phyloP scores from a whole-genome alignment of 1,284 basidiomycete species.

The Cryptococcus sp. region DNA sequence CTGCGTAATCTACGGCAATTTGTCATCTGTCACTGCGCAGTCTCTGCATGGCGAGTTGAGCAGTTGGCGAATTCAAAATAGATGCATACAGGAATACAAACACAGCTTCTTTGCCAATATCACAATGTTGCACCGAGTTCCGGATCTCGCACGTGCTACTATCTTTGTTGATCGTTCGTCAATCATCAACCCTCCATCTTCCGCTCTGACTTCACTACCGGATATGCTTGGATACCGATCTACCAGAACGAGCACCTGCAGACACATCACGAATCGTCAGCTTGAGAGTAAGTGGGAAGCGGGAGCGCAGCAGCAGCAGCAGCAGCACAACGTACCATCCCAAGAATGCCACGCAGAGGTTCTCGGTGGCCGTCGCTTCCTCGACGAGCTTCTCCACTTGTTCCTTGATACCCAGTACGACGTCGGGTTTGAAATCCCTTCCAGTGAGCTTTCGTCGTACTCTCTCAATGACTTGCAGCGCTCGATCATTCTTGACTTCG shows the following conservation, averaged over 20 bases:
- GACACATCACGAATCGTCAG: background rate
- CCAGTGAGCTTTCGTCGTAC: conserved; percentile 92
- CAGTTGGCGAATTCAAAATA: background rate
- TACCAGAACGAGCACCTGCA: conserved; percentile 46
- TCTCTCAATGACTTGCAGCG: conserved; percentile 85
- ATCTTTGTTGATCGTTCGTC: background rate
- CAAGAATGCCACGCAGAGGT: conserved; percentile 92
- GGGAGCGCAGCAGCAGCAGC: background rate
- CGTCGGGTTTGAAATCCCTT: conserved; percentile 84
- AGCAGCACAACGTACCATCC: conserved; percentile 67
- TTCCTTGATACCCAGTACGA: conserved; percentile 67
- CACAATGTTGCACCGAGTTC: background rate
- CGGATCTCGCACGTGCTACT: background rate
- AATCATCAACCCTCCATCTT: background rate
- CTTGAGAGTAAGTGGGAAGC: background rate
- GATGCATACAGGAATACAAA: conserved; percentile 11
- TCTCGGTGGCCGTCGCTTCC: conserved; percentile 87
- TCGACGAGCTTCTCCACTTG: conserved; percentile 90
- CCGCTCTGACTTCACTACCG: background rate
- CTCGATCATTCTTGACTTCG: conserved; percentile 87
- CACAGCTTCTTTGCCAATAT: background rate
- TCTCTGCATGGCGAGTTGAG: too few species aligned
- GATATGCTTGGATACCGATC: conserved; percentile 1
- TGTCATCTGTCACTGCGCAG: too few species aligned
- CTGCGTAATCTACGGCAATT: too few species aligned